Evolutionary conservation across 108 stramenopile species (phyloP), one percentile per base, ranked within the genome.

Genomic region (Cafeteria roenbergensis): DNA sequence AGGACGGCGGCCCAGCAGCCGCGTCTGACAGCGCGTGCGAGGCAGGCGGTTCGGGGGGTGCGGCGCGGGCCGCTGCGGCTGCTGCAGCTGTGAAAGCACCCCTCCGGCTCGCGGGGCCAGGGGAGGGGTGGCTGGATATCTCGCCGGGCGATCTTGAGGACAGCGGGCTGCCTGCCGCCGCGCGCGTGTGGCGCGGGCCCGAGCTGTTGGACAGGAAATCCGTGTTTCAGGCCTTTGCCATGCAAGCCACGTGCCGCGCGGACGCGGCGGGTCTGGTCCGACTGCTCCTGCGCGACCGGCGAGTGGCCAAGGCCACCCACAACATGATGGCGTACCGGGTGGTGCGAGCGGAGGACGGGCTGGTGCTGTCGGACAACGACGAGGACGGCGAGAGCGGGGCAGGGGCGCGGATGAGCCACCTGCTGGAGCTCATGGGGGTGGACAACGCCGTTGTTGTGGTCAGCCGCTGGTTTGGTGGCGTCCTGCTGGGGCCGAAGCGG

Each of bases 361-460:
- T 61, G 67, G 25, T 9, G 29, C 2, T 38, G 0, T n/a, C 34
- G 12, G 91, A 93, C 67, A 87, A 89, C 66, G 93, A 94, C 72
- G 90, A 91, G 63, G 90, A 94, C 68, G 93, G 93, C 12, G 93
- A 94, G 75, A 75, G 80, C 52, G 90, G 82, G 0, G 80, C 90
- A 0, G 93, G 90, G 0, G 65, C 69, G 35, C 83, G 85, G 56
- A 70, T 94, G 33, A 85, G 86, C 3, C 54, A 80, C 8, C 69
- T 94, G 50, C 66, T 94, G 31, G 84, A 86, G 56, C 65, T 91
- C 70, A 75, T 80, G 24, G 69, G 77, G 60, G 89, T 67, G 24
- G 65, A 80, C n/a, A 76, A 87, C 72, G 86, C 86, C 8, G 58
- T 88, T 31, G 93, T 94, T 12, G 84, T 94, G 0, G 93, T 94